Conservation (phyloP, 2,329 filamentous ascomycete species). For the Fusarium haematococcum region DNA sequence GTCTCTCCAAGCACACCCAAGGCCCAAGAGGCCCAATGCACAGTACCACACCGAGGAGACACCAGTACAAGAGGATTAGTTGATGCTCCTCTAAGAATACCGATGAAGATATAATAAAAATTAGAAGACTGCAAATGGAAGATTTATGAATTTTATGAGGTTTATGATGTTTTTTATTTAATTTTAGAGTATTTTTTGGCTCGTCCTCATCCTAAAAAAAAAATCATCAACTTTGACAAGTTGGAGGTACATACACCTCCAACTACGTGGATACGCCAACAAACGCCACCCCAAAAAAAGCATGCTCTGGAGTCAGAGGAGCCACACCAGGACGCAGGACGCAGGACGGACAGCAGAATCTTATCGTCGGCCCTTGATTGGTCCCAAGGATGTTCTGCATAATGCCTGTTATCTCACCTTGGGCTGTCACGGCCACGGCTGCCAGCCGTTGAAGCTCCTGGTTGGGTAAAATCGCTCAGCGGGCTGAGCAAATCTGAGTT, state of each 20-base stretch:
- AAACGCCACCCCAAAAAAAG: slow-evolving; percentile 41
- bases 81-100: neutral
- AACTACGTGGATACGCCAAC: neutral
- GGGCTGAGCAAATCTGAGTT: slow-evolving; percentile 31
- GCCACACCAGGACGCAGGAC: slow-evolving; percentile 22
- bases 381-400: slow-evolving; percentile 46
- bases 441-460: slow-evolving; percentile 34
- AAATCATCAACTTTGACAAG: neutral
- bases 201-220: neutral
- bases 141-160: neutral
- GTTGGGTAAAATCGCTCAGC: slow-evolving; percentile 42
- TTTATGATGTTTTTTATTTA: neutral
- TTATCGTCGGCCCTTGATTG: slow-evolving; percentile 49
- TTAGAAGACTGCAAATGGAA: neutral
- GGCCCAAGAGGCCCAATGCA: neutral
- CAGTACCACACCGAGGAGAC: neutral
- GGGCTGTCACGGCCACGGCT: slow-evolving; percentile 23
- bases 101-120: neutral
- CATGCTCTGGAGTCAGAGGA: slow-evolving; percentile 25
- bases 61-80: neutral
- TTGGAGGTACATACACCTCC: neutral
- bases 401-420: slow-evolving; percentile 49
- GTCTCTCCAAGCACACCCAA: slow-evolving; percentile 28
- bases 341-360: slow-evolving; percentile 28
- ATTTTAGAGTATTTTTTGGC: neutral